phyloP scores from a whole-genome alignment of 495 filamentous ascomycete species.

The Geoglossum glabrum region DNA sequence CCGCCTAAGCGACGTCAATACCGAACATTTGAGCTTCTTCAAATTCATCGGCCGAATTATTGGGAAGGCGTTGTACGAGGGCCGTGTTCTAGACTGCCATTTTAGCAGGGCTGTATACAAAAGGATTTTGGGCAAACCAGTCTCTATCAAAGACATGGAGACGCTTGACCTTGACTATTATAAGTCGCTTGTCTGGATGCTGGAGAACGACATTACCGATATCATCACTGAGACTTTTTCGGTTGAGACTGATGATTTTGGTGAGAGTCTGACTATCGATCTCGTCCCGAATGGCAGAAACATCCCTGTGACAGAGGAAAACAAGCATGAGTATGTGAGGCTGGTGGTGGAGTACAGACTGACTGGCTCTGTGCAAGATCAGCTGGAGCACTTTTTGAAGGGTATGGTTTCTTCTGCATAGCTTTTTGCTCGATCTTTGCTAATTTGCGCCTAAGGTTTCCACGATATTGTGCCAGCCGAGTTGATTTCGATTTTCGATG shows the following conservation, averaged over 20 bases:
- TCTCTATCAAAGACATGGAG: constrained; percentile 98
- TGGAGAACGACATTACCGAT: constrained; percentile 97
- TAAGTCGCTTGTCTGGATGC: constrained; percentile 98
- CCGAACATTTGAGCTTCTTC: constrained; percentile 95
- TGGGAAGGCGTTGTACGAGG: constrained; percentile 94
- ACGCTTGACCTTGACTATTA: constrained; percentile 96
- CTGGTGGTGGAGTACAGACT: constrained; percentile 86
- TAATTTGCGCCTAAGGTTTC: constrained; percentile 42
- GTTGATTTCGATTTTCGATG: constrained; percentile 92
- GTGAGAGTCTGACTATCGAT: constrained; percentile 69
- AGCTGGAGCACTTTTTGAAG: constrained; percentile 88
- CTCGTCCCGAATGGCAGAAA: constrained; percentile 73
- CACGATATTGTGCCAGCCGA: constrained; percentile 94
- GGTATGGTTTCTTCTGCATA: constrained; percentile 28
- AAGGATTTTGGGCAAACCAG: constrained; percentile 78
- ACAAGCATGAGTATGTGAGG: constrained; percentile 94
- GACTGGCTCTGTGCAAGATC: constrained; percentile 73
- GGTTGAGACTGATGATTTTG: constrained; percentile 81
- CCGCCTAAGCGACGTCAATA: constrained; percentile 76
- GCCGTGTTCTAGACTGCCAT: constrained; percentile 90
- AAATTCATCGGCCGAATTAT: constrained; percentile 98
- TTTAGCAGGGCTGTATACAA: constrained; percentile 98
- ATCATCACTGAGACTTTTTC: constrained; percentile 97
- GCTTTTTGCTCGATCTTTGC: constrained; percentile 4
- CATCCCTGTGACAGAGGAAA: constrained; percentile 87